phyloP scores from a whole-genome alignment of 257 asterid species.

The Thymus quinquecostatus region DNA sequence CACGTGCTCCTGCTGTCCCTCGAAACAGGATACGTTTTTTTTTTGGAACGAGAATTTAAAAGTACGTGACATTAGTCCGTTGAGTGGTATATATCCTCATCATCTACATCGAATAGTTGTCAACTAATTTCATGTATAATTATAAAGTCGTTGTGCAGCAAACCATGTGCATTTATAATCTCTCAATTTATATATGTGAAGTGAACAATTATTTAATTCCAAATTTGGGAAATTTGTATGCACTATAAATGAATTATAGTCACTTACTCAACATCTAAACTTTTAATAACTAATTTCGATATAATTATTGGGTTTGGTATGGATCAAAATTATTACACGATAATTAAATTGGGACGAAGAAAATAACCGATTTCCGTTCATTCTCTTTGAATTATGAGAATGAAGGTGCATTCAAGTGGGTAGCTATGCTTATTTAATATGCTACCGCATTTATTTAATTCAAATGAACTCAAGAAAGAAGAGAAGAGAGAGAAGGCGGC shows the following conservation, averaged over 20 bases:
- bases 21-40: too few species aligned
- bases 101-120: background rate
- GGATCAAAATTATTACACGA: background rate
- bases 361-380: background rate
- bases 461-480: too few species aligned
- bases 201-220: background rate
- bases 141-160: background rate
- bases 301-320: background rate
- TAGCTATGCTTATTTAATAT: too few species aligned
- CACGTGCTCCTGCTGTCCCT: too few species aligned
- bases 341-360: background rate
- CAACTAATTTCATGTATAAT: background rate
- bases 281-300: background rate
- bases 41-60: too few species aligned
- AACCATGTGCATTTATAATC: constrained; percentile 10
- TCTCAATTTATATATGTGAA: background rate
- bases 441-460: too few species aligned
- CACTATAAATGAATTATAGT: background rate
- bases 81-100: constrained; percentile 3
- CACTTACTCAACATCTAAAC: background rate
- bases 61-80: background rate
- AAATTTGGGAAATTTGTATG: background rate
- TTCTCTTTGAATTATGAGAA: background rate
- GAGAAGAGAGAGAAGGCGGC: background rate
- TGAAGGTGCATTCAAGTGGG: background rate